Conservation (phyloP, 2,329 filamentous ascomycete species). For the Huntiella bhutanensis region DNA sequence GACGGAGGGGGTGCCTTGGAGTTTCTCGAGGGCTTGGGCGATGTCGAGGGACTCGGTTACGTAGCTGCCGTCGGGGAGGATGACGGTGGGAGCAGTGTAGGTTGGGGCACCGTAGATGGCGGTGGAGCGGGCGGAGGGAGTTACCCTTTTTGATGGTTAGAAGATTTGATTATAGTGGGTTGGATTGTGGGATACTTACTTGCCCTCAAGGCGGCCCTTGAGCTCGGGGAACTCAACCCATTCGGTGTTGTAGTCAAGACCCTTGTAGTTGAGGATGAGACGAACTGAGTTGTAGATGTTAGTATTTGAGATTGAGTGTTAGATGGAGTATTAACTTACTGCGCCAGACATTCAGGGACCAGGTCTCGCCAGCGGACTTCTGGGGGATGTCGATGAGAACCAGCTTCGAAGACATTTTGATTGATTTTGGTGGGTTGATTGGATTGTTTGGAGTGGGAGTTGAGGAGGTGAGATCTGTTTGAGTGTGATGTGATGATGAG, state of each 20-base stretch:
- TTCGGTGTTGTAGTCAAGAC: slow-evolving; percentile 45
- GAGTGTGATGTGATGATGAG: too few relatives aligned
- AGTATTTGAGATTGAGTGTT: background rate
- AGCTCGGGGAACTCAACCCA: slow-evolving; percentile 54
- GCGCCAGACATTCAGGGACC: slow-evolving; percentile 57
- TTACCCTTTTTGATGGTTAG: slow-evolving; percentile 18
- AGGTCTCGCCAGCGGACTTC: slow-evolving; percentile 27
- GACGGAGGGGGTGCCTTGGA: slow-evolving; percentile 37
- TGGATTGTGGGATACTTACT: slow-evolving; percentile 23
- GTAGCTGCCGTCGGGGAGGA: slow-evolving; percentile 36
- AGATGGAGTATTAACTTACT: slow-evolving; percentile 22
- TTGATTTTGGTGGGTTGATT: background rate
- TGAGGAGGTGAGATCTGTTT: too few relatives aligned
- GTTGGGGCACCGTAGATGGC: slow-evolving; percentile 14
- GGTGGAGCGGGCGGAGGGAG: slow-evolving; percentile 20
- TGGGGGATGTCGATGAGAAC: slow-evolving; percentile 45
- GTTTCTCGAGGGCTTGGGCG: slow-evolving; percentile 36
- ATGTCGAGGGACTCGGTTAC: slow-evolving; percentile 48
- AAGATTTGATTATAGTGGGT: background rate
- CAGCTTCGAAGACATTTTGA: slow-evolving; percentile 19
- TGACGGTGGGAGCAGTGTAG: slow-evolving; percentile 39
- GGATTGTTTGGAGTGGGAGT: too few relatives aligned
- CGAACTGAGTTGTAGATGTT: slow-evolving; percentile 28
- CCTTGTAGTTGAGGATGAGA: slow-evolving; percentile 48
- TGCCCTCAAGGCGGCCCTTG: slow-evolving; percentile 31